A percentile compares a stretch with the other conserved stretches of the same genome.
Evolutionary conservation across 768 basidiomycete species (phyloP).

Genomic region (Pleurotus pulmonarius): DNA sequence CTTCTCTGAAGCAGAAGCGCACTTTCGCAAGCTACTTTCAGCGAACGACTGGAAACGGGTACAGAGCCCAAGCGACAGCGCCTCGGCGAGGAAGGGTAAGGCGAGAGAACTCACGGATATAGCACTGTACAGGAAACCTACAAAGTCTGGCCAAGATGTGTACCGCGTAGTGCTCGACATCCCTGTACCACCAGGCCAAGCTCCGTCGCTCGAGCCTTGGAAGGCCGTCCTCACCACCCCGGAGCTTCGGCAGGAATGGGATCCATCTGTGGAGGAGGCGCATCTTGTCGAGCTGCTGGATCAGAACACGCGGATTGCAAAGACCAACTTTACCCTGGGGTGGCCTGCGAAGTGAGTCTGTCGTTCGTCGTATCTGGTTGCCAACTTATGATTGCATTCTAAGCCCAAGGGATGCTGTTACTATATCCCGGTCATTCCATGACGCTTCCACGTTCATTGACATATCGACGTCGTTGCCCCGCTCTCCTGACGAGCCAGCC

Average conservation of each 20-base stretch:
- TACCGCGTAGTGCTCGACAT: constrained; percentile 80
- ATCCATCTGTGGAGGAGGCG: constrained; percentile 86
- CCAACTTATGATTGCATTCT: constrained; percentile 8
- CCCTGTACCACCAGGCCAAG: constrained; percentile 52
- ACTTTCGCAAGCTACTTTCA: constrained; percentile 73
- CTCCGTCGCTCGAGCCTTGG: constrained; percentile 70
- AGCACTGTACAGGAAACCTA: constrained; percentile 68
- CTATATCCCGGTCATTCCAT: constrained; percentile 82
- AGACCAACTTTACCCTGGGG: constrained; percentile 88
- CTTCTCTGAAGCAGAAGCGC: constrained; percentile 67
- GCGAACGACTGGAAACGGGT: constrained; percentile 83
- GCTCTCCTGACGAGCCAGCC: constrained; percentile 85
- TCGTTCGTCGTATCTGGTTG: not conserved
- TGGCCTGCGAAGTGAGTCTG: constrained; percentile 92
- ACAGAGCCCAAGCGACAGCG: constrained; percentile 34
- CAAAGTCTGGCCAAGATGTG: constrained; percentile 69
- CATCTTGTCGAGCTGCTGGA: constrained; percentile 85
- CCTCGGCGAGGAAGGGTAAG: constrained; percentile 59
- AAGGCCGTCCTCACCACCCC: constrained; percentile 80
- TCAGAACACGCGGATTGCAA: constrained; percentile 76
- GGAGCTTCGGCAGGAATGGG: constrained; percentile 88
- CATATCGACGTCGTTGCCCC: constrained; percentile 90
- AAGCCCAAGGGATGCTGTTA: constrained; percentile 92
- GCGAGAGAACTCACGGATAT: constrained; percentile 67
- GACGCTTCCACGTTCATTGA: constrained; percentile 83